Evolutionary conservation across 441 rosid species (phyloP), one percentile per base, ranked within the genome.

Genomic region (Populus tomentosa): DNA sequence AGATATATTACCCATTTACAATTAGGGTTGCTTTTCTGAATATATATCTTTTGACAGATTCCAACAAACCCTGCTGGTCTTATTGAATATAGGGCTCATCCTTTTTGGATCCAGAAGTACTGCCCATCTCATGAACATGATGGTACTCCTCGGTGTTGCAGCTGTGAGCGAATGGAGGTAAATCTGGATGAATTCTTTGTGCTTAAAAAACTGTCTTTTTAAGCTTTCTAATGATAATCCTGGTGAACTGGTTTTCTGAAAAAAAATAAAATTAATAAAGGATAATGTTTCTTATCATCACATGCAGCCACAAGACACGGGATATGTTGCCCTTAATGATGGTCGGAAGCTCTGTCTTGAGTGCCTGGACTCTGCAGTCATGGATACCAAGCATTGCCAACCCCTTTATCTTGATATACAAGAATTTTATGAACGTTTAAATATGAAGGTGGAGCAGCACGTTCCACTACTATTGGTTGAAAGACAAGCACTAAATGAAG

Each of bases 81-180:
- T 59, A 93, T 91, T 80, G 98, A 93, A 88, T 94, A 93, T 73
- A 88, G 97, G 80, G 95, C 94, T 20, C 98, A 93, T 88, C 98
- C 98, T 28, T 91, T 91, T 83, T 94, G 98, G 98, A 70, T 79
- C 75, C 98, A 93, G 87, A 94, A 91, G 85, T 94, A 94, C 85
- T 94, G 98, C 80, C 98, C 98, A 23, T 86, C 92, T 14, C 98
- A 94, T 72, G 98, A 94, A 82, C 92, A 88, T 61, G 99, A 96
- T 79, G 88, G 92, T 61, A 94, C 99, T 79, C 96, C 93, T 64
- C 85, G 97, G 74, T 96, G 98, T 72, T 94, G 98, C 81, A 96
- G 99, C 82, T 96, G 99, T 78, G 98, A 96, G 83, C 83, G 98
- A 86, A 90, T 96, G 98, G 97, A 96, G 99, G 99, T 94, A 74